Conservation (phyloP, 495 filamentous ascomycete species). For the Thermochaetoides thermophila region DNA sequence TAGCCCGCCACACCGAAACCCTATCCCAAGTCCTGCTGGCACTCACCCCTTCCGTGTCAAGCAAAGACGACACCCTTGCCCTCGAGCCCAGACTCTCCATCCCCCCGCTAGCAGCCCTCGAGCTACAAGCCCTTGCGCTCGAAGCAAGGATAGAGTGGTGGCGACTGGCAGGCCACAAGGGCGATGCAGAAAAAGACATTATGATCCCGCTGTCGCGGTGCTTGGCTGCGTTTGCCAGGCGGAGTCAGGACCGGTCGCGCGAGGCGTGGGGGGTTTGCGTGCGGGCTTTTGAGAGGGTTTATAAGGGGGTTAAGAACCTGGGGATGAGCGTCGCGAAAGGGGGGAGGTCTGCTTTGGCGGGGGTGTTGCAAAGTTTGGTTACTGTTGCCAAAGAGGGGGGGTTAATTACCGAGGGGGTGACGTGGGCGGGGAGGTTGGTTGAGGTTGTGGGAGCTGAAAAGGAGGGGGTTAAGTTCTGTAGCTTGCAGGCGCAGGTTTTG, state of each 20-base stretch:
- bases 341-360: slow-evolving; percentile 20
- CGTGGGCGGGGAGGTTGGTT: slow-evolving; percentile 31
- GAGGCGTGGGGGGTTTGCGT: slow-evolving; percentile 24
- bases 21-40: slow-evolving; percentile 53
- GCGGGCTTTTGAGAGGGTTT: slow-evolving; percentile 10
- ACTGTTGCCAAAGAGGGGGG: slow-evolving; percentile 30
- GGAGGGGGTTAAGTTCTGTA: slow-evolving; percentile 29
- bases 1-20: slow-evolving; percentile 52
- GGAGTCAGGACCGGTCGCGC: slow-evolving; percentile 28
- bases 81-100: slow-evolving; percentile 34
- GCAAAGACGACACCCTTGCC: slow-evolving; percentile 34
- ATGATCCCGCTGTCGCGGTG: slow-evolving; percentile 53
- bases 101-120: slow-evolving; percentile 44
- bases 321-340: slow-evolving; percentile 10
- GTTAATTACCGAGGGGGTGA: slow-evolving; percentile 29
- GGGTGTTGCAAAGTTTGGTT: slow-evolving; percentile 26
- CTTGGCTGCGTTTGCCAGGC: slow-evolving; percentile 44
- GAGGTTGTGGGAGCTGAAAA: slow-evolving; percentile 15
- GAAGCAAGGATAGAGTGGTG: slow-evolving; percentile 53
- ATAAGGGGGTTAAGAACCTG: slow-evolving; percentile 16
- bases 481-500: slow-evolving; percentile 29
- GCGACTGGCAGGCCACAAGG: slow-evolving; percentile 54
- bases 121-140: slow-evolving; percentile 53
- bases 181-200: slow-evolving; percentile 53
- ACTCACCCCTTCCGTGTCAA: slow-evolving; percentile 42